phyloP scores from a whole-genome alignment of 257 asterid genomes.

The Linderniella brevidens region DNA sequence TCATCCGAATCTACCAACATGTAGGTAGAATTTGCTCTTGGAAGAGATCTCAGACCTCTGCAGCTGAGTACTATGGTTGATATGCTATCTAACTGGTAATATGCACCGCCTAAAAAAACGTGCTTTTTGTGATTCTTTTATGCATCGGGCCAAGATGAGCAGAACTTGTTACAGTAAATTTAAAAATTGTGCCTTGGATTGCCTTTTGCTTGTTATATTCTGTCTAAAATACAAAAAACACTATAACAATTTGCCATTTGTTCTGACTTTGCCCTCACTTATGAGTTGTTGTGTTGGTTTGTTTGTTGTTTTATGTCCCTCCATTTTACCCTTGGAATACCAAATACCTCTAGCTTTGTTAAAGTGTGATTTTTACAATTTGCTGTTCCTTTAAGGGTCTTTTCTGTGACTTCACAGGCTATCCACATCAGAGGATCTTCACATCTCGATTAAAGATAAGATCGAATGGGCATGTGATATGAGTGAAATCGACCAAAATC shows the following conservation, averaged over 20 bases:
- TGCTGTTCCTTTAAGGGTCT: no score
- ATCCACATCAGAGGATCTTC: constrained; percentile 76
- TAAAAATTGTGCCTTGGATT: no score
- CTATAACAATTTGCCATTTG: no score
- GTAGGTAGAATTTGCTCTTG: constrained; percentile 96
- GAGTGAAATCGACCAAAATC: constrained; percentile 67
- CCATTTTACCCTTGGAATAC: no score
- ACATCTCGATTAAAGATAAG: constrained; percentile 82
- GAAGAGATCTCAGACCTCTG: constrained; percentile 94
- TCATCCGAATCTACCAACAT: constrained; percentile 9
- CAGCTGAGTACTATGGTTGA: constrained; percentile 72
- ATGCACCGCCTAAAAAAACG: constrained; percentile 4
- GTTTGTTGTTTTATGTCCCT: no score
- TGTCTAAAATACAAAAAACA: no score
- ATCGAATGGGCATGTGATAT: constrained; percentile 89
- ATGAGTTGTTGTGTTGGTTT: no score
- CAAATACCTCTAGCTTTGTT: neutral
- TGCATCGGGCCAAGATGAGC: no score
- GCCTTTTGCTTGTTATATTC: no score
- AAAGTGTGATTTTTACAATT: neutral
- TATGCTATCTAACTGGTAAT: constrained; percentile 58
- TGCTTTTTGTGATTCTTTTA: neutral
- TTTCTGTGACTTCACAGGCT: constrained; percentile 26
- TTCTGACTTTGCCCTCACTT: no score
- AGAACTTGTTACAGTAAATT: no score